These are phyloP conservation scores for Rhododendron simsii DNA, from an alignment of 148 eudicot genomes.

Conservation along the genomic window DNA sequence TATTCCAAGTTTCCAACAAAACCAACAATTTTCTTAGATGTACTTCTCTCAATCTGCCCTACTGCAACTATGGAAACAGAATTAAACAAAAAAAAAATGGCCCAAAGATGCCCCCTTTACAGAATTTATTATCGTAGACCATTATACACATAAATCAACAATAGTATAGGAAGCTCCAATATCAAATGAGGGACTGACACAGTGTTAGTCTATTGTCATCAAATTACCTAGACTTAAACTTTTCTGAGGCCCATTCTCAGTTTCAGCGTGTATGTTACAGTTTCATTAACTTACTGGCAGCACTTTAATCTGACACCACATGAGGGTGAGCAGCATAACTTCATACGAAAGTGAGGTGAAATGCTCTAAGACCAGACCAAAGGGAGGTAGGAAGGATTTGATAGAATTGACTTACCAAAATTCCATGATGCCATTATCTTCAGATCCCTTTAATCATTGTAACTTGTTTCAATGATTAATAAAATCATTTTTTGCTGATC, in stretches of 20 bases:
- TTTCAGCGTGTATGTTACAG: background rate
- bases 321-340: background rate
- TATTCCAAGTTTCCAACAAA: background rate
- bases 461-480: too few relatives aligned
- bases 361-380: background rate
- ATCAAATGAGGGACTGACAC: too few relatives aligned
- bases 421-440: background rate
- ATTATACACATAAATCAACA: too few relatives aligned
- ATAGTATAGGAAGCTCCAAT: too few relatives aligned
- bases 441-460: too few relatives aligned
- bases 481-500: too few relatives aligned
- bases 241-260: background rate
- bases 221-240: background rate
- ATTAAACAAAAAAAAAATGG: background rate
- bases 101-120: too few relatives aligned
- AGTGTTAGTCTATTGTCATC: too few relatives aligned
- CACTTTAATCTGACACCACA: background rate
- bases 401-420: background rate
- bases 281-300: background rate
- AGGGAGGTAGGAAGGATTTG: background rate
- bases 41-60: background rate
- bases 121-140: too few relatives aligned
- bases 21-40: background rate
- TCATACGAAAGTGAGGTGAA: background rate
- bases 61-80: background rate